Evolutionary conservation across 352 stramenopile species (phyloP), one percentile per base, ranked within the genome.

Genomic region (Phytophthora cactorum): DNA sequence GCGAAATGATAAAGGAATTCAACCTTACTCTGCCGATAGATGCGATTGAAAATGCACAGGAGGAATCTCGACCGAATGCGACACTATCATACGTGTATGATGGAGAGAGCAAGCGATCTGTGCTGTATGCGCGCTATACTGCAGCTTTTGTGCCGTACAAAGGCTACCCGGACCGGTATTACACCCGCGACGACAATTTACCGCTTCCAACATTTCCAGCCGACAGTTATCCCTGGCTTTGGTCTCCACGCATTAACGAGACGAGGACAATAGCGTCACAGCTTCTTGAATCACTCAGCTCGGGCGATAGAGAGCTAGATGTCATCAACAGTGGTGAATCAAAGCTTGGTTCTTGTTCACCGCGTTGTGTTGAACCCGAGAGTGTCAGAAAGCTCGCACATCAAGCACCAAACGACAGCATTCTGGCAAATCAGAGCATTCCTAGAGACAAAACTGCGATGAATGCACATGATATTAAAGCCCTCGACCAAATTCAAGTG

Each of bases 161-260:
- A 9, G 71, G 70, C 22, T 91, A 91, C 51, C 66, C 72, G 32
- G 32, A 62, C 25, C 46, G 67, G 10, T 91, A 88, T 68, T 89
- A 89, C 61, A 67, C 66, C 9, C 65, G 31, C 1, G 69, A 83
- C 25, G 66, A 78, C 12, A 63, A 62, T 32, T 66, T 87, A 8
- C 68, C 76, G 5, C 32, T 56, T 34, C 55, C 74, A 6, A 79
- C 63, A 38, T 57, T 87, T 5, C 79, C 79, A 17, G 76, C 76
- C 4, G 63, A 72, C 44, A 77, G 72, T 12, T 87, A 87, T 69
- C 79, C 79, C 29, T 87, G 79, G 79, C 51, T 70, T 12, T 87
- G 79, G 79, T 70, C 68, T 46, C 52, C 38, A 5, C 66, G 70
- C 27, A 68, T 87, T 2, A 55, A 66, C 0, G 36, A 75, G 25